Base-by-base conservation (phyloP, 2,329 filamentous ascomycete genomes). In the Colletotrichum godetiae region DNA sequence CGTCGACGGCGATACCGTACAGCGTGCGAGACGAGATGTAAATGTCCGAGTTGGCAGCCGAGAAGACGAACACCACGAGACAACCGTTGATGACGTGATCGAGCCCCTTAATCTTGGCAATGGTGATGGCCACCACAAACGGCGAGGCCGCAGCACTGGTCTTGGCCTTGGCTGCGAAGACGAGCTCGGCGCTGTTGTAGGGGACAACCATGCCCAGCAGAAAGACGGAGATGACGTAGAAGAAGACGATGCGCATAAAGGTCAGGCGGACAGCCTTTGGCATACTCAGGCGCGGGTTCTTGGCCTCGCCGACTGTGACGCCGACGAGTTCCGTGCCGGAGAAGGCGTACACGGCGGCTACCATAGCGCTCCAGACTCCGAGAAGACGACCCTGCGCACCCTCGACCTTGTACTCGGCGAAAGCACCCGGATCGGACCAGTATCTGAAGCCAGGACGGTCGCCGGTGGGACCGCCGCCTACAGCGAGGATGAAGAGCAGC, bases 231-330 rank as follows among this genome's bases (percentile, higher is more conserved):
- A 91, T 80, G 69, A 92, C 86, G 82, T 93, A 93, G 84, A 94
- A 94, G 81, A 93, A 86, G 73, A 92, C 80, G 78, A 93, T 93
- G 24, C 92, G 91, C 82, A 88, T 91, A 80, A 93, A 92, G 52
- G 91, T 93, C 68, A 93, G 86, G 77, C 89, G 91, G 81, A 93
- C 92, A 31, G 92, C 92, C 57, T 88, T 86, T 2, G 92, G 92
- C 69, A 93, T 91, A 61, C 90, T 92, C 79, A 88, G 88, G 76
- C 91, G 87, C 2, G 92, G 92, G 80, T 93, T 92, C 77, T 92
- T 90, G 0, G 91, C 90, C 80, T 93, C 91, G 67, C 91, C 91
- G 31, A 93, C 91, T 0, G 91, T 93, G 22, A 93, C 91, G 79
- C 91, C 91, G 67, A 93, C 90, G 42, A 93, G 85, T 79, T 93